These are phyloP conservation scores for Stropharia rugosoannulata DNA, from an alignment of 768 basidiomycete species.

Conservation along the genomic window DNA sequence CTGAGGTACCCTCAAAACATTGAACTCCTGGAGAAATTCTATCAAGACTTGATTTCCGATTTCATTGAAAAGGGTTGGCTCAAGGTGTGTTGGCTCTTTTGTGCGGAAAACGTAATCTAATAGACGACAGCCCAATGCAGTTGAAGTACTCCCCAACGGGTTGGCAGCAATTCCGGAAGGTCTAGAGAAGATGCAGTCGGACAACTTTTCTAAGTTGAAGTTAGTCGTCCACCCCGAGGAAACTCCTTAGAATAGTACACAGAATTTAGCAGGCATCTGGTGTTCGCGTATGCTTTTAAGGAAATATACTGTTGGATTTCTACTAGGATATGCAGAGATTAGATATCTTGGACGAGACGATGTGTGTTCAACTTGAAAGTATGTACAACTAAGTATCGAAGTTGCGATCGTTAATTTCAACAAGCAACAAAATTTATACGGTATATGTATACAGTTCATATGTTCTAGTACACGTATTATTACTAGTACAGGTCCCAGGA, in stretches of 20 bases:
- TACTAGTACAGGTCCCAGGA: no score
- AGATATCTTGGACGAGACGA: no score
- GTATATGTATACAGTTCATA: no score
- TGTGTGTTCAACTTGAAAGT: no score
- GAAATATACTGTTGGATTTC: no score
- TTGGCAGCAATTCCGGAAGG: constrained; percentile 1
- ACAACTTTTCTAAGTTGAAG: not conserved
- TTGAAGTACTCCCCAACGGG: not conserved
- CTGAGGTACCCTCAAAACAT: constrained; percentile 13
- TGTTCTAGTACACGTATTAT: no score
- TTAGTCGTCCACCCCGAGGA: constrained; percentile 4
- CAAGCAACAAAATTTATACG: no score
- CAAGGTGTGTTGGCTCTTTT: constrained; percentile 11
- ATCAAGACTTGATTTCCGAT: constrained; percentile 11
- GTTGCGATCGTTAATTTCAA: no score
- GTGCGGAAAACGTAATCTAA: not conserved
- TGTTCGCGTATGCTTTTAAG: no score
- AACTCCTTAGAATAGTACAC: not conserved
- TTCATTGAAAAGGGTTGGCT: constrained; percentile 18
- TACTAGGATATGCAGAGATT: no score
- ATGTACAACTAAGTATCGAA: no score
- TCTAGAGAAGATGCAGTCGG: not conserved
- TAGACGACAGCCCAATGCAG: not conserved
- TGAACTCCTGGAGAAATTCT: constrained; percentile 13
- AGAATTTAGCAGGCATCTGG: not conserved